Evolutionary conservation across 768 basidiomycete genomes (phyloP).

Genomic region (Lentinula raphanica): DNA sequence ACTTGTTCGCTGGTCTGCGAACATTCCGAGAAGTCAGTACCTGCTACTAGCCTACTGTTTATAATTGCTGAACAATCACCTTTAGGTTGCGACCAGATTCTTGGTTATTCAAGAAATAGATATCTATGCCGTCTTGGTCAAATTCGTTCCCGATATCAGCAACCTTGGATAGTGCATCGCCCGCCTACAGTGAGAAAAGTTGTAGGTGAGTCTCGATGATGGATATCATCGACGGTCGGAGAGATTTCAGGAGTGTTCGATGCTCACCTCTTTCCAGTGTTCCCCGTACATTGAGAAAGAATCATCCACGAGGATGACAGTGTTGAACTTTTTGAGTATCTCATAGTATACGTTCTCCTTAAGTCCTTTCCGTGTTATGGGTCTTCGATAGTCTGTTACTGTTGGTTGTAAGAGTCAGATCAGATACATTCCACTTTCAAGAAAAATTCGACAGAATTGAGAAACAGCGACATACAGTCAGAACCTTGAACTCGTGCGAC

Average conservation of each 20-base stretch:
- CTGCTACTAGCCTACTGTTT: no score
- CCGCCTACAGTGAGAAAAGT: conserved; percentile 31
- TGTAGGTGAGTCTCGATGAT: not conserved
- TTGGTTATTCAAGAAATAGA: conserved; percentile 51
- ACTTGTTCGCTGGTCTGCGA: conserved; percentile 5
- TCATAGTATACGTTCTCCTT: not conserved
- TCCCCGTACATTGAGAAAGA: conserved; percentile 49
- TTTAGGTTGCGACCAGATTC: conserved; percentile 30
- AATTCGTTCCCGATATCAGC: conserved; percentile 45
- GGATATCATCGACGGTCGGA: not conserved
- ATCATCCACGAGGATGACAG: conserved; percentile 57
- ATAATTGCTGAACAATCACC: no score
- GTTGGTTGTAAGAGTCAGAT: not conserved
- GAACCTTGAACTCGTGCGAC: no score
- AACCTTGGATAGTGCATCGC: conserved; percentile 41
- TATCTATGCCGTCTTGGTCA: conserved; percentile 56
- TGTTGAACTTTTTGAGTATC: conserved; percentile 42
- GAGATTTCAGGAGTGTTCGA: not conserved
- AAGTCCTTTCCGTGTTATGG: not conserved
- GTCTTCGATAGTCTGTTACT: not conserved
- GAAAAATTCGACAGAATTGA: not conserved
- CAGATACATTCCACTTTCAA: not conserved
- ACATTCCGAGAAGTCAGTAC: conserved; percentile 19
- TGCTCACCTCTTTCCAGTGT: conserved; percentile 46
- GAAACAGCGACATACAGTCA: not conserved